Conservation (phyloP, 768 basidiomycete genomes). For the Leccinum boreale region DNA sequence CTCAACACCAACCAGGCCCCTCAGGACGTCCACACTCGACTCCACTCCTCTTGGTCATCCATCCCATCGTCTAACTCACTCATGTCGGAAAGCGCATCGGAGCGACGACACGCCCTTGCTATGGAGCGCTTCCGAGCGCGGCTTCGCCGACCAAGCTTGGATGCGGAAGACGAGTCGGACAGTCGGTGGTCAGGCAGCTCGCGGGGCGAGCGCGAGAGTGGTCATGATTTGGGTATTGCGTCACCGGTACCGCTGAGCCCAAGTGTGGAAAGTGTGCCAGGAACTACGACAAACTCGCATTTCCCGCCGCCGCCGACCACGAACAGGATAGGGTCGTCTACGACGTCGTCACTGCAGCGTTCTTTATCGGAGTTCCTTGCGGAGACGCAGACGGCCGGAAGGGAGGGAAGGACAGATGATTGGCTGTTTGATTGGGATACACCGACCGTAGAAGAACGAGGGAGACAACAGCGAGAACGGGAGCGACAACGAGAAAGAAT, state of each 20-base stretch:
- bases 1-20: slow-evolving; percentile 2
- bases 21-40: slow-evolving; percentile 15
- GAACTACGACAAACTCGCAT: slow-evolving; percentile 6
- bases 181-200: slow-evolving; percentile 21
- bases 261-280: slow-evolving; percentile 13
- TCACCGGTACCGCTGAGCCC: slow-evolving; percentile 16
- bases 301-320: slow-evolving; percentile 1
- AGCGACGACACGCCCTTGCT: slow-evolving; percentile 38
- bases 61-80: slow-evolving; percentile 38
- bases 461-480: slow-evolving; percentile 1
- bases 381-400: slow-evolving; percentile 10
- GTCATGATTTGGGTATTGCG: slow-evolving; percentile 5
- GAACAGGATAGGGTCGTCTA: slow-evolving; percentile 4
- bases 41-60: slow-evolving; percentile 29
- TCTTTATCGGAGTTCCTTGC: slow-evolving; percentile 24
- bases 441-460: slow-evolving; percentile 10
- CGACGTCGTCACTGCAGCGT: slow-evolving; percentile 14
- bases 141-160: slow-evolving; percentile 18
- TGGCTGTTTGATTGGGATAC: slow-evolving; percentile 20
- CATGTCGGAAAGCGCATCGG: slow-evolving; percentile 43
- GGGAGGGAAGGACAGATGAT: slow-evolving; percentile 10
- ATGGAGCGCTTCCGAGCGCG: slow-evolving; percentile 33
- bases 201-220: slow-evolving; percentile 13
- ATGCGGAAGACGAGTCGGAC: slow-evolving; percentile 25
- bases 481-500: slow-evolving; percentile 12